Conservation (phyloP, 2,329 filamentous ascomycete genomes). For the Penicillium sp. region DNA sequence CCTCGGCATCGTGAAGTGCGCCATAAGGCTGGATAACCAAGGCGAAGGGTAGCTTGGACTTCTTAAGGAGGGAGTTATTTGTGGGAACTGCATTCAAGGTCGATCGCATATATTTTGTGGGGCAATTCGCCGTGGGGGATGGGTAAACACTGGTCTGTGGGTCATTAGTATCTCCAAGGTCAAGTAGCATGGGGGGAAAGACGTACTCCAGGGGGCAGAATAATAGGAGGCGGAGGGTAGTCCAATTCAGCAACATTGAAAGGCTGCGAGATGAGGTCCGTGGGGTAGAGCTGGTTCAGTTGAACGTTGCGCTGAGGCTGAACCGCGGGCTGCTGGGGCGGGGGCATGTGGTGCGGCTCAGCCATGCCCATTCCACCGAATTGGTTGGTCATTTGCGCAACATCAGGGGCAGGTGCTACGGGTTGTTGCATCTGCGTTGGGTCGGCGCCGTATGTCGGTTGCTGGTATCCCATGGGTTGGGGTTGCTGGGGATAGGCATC, state of each 20-base stretch:
- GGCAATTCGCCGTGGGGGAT: conserved; percentile 87
- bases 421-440: conserved; percentile 57
- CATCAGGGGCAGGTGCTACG: conserved; percentile 56
- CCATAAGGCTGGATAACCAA: conserved; percentile 96
- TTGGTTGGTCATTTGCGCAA: conserved; percentile 75
- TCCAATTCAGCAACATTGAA: conserved; percentile 94
- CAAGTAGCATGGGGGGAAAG: background rate
- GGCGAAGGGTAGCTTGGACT: conserved; percentile 92
- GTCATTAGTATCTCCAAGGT: conserved; percentile 40
- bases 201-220: conserved; percentile 88
- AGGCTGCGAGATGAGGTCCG: conserved; percentile 86
- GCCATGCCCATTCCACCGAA: conserved; percentile 77
- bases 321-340: conserved; percentile 43
- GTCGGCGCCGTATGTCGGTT: conserved; percentile 46
- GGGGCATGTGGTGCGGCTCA: conserved; percentile 54
- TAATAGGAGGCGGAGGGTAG: conserved; percentile 83
- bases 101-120: conserved; percentile 90
- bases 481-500: conserved; percentile 59
- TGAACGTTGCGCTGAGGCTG: conserved; percentile 52
- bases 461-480: conserved; percentile 47
- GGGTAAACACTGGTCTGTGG: conserved; percentile 81
- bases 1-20: conserved; percentile 87
- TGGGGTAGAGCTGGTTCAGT: conserved; percentile 87
- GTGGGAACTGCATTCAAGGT: conserved; percentile 93
- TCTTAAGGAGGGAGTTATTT: conserved; percentile 89